A percentile compares a stretch with the other conserved stretches of the same genome.
phyloP scores from a whole-genome alignment of 805 yeast species.

The Spathaspora sp. region DNA sequence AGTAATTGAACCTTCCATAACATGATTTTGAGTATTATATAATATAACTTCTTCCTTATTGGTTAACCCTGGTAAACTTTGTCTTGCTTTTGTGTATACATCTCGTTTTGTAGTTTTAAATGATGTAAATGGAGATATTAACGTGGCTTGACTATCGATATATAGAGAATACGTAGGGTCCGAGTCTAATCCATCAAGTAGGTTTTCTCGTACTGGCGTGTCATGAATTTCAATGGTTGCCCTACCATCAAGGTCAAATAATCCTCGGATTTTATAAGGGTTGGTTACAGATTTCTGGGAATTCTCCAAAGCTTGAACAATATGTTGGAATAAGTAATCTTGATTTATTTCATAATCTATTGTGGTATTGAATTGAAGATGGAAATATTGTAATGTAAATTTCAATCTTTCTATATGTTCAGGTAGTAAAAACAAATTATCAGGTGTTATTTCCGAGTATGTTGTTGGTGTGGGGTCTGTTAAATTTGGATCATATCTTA shows the following conservation, averaged over 20 bases:
- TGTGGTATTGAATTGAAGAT: constrained; percentile 7
- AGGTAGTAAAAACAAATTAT: constrained; percentile 56
- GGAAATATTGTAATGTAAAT: constrained; percentile 51
- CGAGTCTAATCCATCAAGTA: constrained; percentile 26
- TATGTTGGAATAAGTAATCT: constrained; percentile 33
- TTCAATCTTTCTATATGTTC: constrained; percentile 62
- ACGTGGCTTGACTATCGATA: constrained; percentile 50
- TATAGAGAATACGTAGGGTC: constrained; percentile 51
- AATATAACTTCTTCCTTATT: constrained; percentile 67
- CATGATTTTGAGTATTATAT: constrained; percentile 49
- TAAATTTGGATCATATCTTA: constrained; percentile 70
- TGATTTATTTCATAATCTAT: constrained; percentile 40
- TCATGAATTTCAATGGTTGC: constrained; percentile 31
- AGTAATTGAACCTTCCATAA: constrained; percentile 81
- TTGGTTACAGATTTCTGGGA: constrained; percentile 16
- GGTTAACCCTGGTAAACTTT: constrained; percentile 38
- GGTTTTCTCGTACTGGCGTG: constrained; percentile 19
- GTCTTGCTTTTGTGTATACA: constrained; percentile 61
- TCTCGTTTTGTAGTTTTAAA: constrained; percentile 79
- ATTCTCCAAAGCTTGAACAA: constrained; percentile 23
- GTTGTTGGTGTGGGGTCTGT: constrained; percentile 22
- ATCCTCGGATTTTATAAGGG: constrained; percentile 32
- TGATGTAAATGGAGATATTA: constrained; percentile 74
- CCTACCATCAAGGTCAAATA: constrained; percentile 25
- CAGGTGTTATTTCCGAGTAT: constrained; percentile 18